Evolutionary conservation across 1,284 basidiomycete genomes (phyloP).

Genomic region (Clitocybe nebularis): DNA sequence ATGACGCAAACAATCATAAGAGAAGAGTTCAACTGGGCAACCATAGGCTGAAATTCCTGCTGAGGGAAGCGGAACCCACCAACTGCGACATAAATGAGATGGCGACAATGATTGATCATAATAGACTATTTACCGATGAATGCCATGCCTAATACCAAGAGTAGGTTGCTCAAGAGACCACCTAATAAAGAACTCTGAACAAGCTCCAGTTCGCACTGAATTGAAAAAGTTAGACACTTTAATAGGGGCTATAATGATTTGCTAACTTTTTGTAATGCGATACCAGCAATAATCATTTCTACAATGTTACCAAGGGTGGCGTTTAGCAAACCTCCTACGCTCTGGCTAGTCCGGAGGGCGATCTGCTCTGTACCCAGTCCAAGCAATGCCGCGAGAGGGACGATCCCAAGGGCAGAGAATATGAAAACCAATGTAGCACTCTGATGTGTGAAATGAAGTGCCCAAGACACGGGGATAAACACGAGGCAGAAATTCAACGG

Average conservation of each 20-base stretch:
- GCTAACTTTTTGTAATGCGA: slow-evolving; percentile 35
- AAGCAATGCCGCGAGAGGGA: slow-evolving; percentile 54
- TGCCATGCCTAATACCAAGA: slow-evolving; percentile 65
- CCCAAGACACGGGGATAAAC: slow-evolving; percentile 57
- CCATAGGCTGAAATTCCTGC: slow-evolving; percentile 58
- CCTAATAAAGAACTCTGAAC: slow-evolving; percentile 64
- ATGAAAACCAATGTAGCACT: slow-evolving; percentile 49
- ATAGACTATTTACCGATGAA: slow-evolving; percentile 35
- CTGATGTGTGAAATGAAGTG: slow-evolving; percentile 50
- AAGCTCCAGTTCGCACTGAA: slow-evolving; percentile 56
- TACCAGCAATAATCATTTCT: slow-evolving; percentile 47
- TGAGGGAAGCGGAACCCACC: slow-evolving; percentile 62
- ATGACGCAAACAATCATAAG: slow-evolving; percentile 56
- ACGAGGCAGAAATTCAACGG: slow-evolving; percentile 45
- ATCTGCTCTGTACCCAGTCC: slow-evolving; percentile 68
- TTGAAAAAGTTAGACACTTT: slow-evolving; percentile 33
- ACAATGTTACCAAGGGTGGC: slow-evolving; percentile 60
- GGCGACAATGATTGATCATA: background rate
- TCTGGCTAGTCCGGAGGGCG: slow-evolving; percentile 51
- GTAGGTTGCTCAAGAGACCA: slow-evolving; percentile 59
- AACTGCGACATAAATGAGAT: slow-evolving; percentile 22
- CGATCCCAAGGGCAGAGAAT: slow-evolving; percentile 43
- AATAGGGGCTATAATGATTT: slow-evolving; percentile 21
- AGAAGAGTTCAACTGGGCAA: slow-evolving; percentile 63
- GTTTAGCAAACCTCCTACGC: slow-evolving; percentile 57